Evolutionary conservation across 1,284 basidiomycete species (phyloP).

Genomic region (Erythrobasidium hasegawianum): DNA sequence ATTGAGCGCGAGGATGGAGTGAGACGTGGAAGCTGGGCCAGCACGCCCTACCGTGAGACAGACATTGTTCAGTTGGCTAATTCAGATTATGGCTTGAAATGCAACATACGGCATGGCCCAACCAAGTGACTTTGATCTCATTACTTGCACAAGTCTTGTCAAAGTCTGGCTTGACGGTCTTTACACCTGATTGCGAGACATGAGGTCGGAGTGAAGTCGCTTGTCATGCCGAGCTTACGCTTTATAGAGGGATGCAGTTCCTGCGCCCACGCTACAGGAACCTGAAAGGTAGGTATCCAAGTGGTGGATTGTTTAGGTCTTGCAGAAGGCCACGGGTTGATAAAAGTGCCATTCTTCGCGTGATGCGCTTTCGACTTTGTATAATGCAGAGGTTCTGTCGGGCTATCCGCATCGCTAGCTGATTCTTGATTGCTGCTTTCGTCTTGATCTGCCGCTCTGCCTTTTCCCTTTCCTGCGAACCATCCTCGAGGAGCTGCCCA

Average conservation of each 20-base stretch:
- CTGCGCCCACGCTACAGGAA: conserved; percentile 23
- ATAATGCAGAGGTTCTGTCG: neutral
- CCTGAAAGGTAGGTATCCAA: conserved; percentile 22
- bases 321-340: conserved; percentile 35
- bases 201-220: neutral
- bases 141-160: conserved; percentile 24
- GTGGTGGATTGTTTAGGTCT: neutral
- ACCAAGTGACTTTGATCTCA: conserved; percentile 41
- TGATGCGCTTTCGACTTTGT: conserved; percentile 19
- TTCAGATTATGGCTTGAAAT: neutral
- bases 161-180: conserved; percentile 29
- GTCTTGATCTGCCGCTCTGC: too few species aligned
- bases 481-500: too few species aligned
- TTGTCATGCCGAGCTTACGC: conserved; percentile 9
- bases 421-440: neutral
- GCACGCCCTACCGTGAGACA: conserved; percentile 19
- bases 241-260: conserved; percentile 19
- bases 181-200: conserved; percentile 4
- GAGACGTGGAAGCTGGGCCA: conserved; percentile 20
- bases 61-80: neutral
- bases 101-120: conserved; percentile 40
- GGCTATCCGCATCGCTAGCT: neutral
- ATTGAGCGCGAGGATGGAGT: conserved; percentile 1
- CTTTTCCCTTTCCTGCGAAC: too few species aligned
- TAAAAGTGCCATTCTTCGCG: conserved; percentile 16